These are phyloP conservation scores for Syncephalis plumigaleata DNA, from an alignment of 371 early-diverging fungal genomes.

Conservation along the genomic window DNA sequence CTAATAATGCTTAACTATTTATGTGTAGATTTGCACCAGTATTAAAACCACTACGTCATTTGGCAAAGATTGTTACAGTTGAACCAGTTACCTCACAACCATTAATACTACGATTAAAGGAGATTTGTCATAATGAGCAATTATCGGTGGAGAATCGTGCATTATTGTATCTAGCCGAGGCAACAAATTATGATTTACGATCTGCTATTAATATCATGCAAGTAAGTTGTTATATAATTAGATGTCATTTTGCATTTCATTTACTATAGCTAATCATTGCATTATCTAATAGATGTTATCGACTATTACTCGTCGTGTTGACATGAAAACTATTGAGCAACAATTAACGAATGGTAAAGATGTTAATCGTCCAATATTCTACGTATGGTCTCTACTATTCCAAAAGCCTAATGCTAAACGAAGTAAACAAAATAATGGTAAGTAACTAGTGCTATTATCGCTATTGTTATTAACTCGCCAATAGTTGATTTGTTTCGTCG, in stretches of 20 bases:
- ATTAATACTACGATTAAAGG: constrained; percentile 54
- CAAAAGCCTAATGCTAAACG: background rate
- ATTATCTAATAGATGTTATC: background rate
- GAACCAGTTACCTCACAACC: constrained; percentile 40
- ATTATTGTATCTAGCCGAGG: constrained; percentile 51
- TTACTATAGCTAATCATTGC: constrained; percentile 26
- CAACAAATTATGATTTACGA: constrained; percentile 73
- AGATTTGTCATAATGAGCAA: constrained; percentile 66
- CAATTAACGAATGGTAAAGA: background rate
- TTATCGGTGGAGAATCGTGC: constrained; percentile 55
- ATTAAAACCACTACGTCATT: constrained; percentile 60
- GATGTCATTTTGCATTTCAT: constrained; percentile 65
- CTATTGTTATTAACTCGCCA: background rate
- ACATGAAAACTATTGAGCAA: background rate
- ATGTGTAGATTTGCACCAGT: constrained; percentile 59
- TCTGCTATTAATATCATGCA: constrained; percentile 79
- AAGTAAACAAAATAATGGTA: background rate
- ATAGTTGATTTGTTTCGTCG: constrained; percentile 3
- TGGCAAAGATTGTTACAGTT: constrained; percentile 56
- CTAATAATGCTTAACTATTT: too few relatives aligned
- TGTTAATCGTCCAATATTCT: background rate
- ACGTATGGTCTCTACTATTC: background rate
- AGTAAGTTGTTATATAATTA: constrained; percentile 33
- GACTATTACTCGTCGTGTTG: background rate
- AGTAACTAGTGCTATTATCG: background rate